These are phyloP conservation scores for Murraya paniculata DNA, from an alignment of 345 rosid genomes.

Conservation along the genomic window DNA sequence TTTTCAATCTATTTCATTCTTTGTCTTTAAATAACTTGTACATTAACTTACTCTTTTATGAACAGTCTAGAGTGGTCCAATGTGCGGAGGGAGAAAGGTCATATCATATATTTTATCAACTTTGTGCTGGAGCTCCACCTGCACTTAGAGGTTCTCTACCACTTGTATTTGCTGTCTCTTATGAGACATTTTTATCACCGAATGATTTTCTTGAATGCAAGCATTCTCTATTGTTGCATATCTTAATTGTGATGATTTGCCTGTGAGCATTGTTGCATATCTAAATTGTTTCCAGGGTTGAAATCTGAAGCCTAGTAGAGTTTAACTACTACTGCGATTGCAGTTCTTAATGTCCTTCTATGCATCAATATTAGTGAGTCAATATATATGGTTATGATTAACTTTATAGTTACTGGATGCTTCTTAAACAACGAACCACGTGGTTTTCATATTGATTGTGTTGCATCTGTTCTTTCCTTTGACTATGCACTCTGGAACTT, in stretches of 20 bases:
- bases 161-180: neutral
- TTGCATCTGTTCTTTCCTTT: neutral
- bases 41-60: slow-evolving; percentile 27
- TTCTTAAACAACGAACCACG: neutral
- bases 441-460: neutral
- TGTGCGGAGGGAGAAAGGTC: slow-evolving; percentile 97
- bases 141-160: slow-evolving; percentile 54
- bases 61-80: slow-evolving; percentile 99
- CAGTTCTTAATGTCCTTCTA: neutral
- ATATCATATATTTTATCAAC: slow-evolving; percentile 98
- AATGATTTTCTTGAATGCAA: neutral
- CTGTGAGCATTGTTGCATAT: neutral
- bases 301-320: neutral
- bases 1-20: slow-evolving; percentile 10
- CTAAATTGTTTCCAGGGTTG: neutral
- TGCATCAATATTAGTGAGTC: neutral
- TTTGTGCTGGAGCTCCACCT: slow-evolving; percentile 89
- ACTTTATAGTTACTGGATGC: neutral
- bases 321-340: neutral
- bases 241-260: neutral
- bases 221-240: neutral
- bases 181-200: neutral
- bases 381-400: neutral
- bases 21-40: slow-evolving; percentile 3
- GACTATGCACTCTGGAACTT: neutral